A percentile compares a stretch with the other conserved stretches of the same genome.
Evolutionary conservation across 768 basidiomycete genomes (phyloP).

Genomic region (Gymnopilus junonius): DNA sequence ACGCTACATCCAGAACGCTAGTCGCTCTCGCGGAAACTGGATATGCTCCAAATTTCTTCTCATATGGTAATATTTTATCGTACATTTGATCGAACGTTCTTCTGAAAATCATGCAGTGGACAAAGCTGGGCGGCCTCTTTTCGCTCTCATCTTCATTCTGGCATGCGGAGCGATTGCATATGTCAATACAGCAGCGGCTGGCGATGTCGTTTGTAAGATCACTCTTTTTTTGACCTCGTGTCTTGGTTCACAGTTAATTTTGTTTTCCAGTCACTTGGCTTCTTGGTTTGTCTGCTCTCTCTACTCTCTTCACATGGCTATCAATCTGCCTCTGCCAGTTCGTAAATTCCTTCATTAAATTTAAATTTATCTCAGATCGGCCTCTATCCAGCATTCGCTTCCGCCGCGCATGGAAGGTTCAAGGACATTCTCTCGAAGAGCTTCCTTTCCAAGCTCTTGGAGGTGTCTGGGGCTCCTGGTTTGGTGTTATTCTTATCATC

Average conservation of each 20-base stretch:
- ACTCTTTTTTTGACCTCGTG: background rate
- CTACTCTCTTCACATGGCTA: slow-evolving; percentile 50
- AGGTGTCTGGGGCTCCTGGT: slow-evolving; percentile 50
- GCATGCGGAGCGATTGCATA: slow-evolving; percentile 45
- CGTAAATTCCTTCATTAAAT: slow-evolving; percentile 13
- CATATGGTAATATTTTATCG: slow-evolving; percentile 29
- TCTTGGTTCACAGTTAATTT: background rate
- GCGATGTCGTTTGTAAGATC: slow-evolving; percentile 43
- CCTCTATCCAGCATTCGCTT: slow-evolving; percentile 41
- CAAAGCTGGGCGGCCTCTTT: slow-evolving; percentile 51
- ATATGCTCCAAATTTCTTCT: slow-evolving; percentile 47
- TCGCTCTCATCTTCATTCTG: slow-evolving; percentile 41
- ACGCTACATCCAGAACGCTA: slow-evolving; percentile 49
- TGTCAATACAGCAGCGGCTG: slow-evolving; percentile 39
- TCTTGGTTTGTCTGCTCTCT: slow-evolving; percentile 49
- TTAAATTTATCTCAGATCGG: background rate
- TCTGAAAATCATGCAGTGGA: slow-evolving; percentile 29
- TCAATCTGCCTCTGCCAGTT: slow-evolving; percentile 52
- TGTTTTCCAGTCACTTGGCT: slow-evolving; percentile 43
- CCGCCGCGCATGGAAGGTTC: slow-evolving; percentile 45
- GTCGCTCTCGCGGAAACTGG: slow-evolving; percentile 52
- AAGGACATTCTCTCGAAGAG: slow-evolving; percentile 50
- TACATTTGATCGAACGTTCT: background rate
- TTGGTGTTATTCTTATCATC: slow-evolving; percentile 43
- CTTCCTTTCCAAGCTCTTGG: slow-evolving; percentile 48